Percentiles rank a stretch among this genome's conserved stretches.
Evolutionary conservation across 345 rosid genomes (phyloP).

Genomic region (Populus tremula): DNA sequence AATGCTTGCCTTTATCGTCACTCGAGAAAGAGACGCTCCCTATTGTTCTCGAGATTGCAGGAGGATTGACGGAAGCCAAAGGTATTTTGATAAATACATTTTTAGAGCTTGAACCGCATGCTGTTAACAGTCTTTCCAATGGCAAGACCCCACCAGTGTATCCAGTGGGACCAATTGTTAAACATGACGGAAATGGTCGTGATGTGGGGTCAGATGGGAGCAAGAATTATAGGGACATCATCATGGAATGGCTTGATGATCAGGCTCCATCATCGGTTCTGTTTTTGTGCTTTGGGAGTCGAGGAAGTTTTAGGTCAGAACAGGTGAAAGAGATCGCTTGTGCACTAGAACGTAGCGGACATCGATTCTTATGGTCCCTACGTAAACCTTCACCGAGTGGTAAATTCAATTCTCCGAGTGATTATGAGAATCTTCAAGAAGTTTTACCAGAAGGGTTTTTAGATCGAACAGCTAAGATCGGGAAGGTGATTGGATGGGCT

Average conservation of each 20-base stretch:
- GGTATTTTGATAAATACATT: conserved; percentile 20
- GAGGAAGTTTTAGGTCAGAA: conserved; percentile 10
- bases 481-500: not conserved
- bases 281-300: conserved; percentile 23
- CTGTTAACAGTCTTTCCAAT: not conserved
- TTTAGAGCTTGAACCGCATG: conserved; percentile 2
- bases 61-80: not conserved
- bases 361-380: not conserved
- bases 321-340: conserved; percentile 3
- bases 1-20: not conserved
- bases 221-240: not conserved
- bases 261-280: conserved; percentile 18
- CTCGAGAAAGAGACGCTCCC: not conserved
- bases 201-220: too few relatives aligned
- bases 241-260: conserved; percentile 22
- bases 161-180: conserved; percentile 10
- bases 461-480: not conserved
- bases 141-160: not conserved
- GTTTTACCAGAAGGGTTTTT: not conserved
- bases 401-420: not conserved
- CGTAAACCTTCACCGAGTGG: not conserved
- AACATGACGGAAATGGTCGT: not conserved
- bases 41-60: not conserved
- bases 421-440: not conserved
- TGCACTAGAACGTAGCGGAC: not conserved